These are phyloP conservation scores for Aureobasidium leucospermi DNA, from an alignment of 2,329 filamentous ascomycete genomes.

Conservation along the genomic window DNA sequence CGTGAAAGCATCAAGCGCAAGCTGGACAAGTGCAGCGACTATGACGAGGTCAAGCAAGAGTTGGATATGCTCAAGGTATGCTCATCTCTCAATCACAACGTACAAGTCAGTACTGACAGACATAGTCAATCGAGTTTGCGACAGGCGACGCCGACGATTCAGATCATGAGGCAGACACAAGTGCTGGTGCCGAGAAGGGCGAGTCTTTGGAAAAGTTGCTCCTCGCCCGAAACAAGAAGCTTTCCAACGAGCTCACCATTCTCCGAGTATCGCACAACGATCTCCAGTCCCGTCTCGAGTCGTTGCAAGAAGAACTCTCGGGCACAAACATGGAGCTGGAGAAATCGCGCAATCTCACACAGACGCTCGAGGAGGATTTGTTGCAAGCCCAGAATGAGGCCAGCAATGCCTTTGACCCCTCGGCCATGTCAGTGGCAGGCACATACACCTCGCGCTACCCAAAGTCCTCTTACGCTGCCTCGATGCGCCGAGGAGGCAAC, in stretches of 20 bases:
- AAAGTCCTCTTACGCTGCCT: conserved; percentile 48
- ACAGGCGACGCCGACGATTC: conserved; percentile 65
- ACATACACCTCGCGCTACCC: conserved; percentile 80
- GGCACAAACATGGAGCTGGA: conserved; percentile 80
- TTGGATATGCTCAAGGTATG: conserved; percentile 78
- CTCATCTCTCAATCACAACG: neutral
- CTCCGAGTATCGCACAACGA: conserved; percentile 92
- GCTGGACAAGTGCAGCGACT: conserved; percentile 84
- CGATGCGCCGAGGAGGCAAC: conserved; percentile 61
- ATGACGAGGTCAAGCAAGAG: conserved; percentile 93
- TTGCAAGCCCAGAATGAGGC: conserved; percentile 80
- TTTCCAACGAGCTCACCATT: conserved; percentile 87
- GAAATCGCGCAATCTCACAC: conserved; percentile 73
- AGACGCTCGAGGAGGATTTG: conserved; percentile 86
- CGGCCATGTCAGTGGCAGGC: conserved; percentile 84
- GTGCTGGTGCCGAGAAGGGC: conserved; percentile 47
- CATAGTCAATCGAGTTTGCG: conserved; percentile 83
- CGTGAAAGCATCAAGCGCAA: conserved; percentile 72
- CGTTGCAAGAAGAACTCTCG: conserved; percentile 75
- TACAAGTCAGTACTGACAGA: conserved; percentile 16
- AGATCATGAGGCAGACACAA: conserved; percentile 48
- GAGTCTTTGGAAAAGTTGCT: conserved; percentile 87
- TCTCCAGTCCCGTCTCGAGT: conserved; percentile 69
- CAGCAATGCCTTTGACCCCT: conserved; percentile 71
- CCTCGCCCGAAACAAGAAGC: conserved; percentile 89